Conservation (phyloP, 1,284 basidiomycete species). For the Cryptococcus wingfieldii region DNA sequence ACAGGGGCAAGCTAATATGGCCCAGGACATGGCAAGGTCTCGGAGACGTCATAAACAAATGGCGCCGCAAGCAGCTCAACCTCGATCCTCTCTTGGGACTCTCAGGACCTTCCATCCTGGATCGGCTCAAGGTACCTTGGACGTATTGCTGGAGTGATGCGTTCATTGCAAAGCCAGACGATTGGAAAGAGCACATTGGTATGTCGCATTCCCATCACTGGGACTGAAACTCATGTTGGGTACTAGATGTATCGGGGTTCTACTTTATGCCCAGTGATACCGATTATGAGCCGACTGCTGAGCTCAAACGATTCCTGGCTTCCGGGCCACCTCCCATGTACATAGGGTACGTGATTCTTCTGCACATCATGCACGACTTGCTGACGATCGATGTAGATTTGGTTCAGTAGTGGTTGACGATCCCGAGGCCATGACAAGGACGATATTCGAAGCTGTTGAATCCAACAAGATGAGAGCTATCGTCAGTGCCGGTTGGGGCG, state of each 20-base stretch:
- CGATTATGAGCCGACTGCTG: slow-evolving; percentile 53
- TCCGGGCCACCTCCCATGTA: slow-evolving; percentile 59
- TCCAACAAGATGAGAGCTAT: slow-evolving; percentile 58
- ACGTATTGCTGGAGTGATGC: slow-evolving; percentile 66
- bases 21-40: slow-evolving; percentile 47
- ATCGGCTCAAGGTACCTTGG: slow-evolving; percentile 61
- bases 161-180: slow-evolving; percentile 61
- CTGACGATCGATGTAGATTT: slow-evolving; percentile 50
- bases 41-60: slow-evolving; percentile 60
- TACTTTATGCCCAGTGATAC: slow-evolving; percentile 59
- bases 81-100: slow-evolving; percentile 53
- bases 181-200: slow-evolving; percentile 63
- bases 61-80: slow-evolving; percentile 56
- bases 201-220: slow-evolving; percentile 14
- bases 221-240: slow-evolving; percentile 1
- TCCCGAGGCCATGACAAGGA: slow-evolving; percentile 55
- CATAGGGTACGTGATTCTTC: slow-evolving; percentile 53
- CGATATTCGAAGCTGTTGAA: slow-evolving; percentile 57
- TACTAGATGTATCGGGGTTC: slow-evolving; percentile 61
- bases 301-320: slow-evolving; percentile 54
- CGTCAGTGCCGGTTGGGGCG: slow-evolving; percentile 63
- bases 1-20: background rate
- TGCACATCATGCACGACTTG: background rate
- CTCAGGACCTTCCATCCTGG: slow-evolving; percentile 57
- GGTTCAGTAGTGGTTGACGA: slow-evolving; percentile 63